Evolutionary conservation across 306 rosid genomes (phyloP).

Genomic region (Cucumis sativus): Cucumber_9930_V3 NC_026658.2:2842501-2843000

Average conservation of each 20-base stretch:
- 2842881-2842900: background rate
- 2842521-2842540: no score
- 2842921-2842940: background rate
- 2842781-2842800: background rate
- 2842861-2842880: background rate
- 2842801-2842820: background rate
- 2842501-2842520: no score
- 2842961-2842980: background rate
- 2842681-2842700: no score
- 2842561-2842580: no score
- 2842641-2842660: no score
- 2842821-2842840: background rate
- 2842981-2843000: background rate
- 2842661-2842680: no score
- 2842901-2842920: background rate
- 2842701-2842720: no score
- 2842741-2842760: background rate
- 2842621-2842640: no score
- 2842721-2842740: no score
- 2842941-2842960: background rate
- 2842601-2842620: no score
- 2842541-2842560: no score
- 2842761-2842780: background rate
- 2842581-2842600: no score
- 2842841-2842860: background rate